These are phyloP conservation scores for Massarina eburnea DNA, from an alignment of 2,329 filamentous ascomycete species.

Conservation along the genomic window DNA sequence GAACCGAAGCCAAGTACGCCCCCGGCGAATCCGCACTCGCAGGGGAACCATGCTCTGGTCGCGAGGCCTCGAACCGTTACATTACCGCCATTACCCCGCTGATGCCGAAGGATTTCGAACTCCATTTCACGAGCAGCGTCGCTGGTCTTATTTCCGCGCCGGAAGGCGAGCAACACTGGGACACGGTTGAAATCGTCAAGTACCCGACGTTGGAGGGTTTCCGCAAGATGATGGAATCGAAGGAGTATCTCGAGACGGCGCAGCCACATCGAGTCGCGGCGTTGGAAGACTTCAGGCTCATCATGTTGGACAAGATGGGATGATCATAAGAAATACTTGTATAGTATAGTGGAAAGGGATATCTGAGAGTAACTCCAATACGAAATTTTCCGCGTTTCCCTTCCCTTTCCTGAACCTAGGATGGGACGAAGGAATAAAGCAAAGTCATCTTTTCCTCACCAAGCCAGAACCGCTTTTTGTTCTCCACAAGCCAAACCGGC, in stretches of 20 bases:
- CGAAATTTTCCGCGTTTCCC: too few relatives aligned
- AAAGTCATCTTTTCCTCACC: slow-evolving; percentile 11
- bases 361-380: not conserved
- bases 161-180: slow-evolving; percentile 11
- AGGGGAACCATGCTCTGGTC: slow-evolving; percentile 12
- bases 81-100: slow-evolving; percentile 8
- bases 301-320: slow-evolving; percentile 11
- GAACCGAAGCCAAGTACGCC: slow-evolving; percentile 7
- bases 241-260: slow-evolving; percentile 11
- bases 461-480: slow-evolving; percentile 21
- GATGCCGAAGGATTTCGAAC: slow-evolving; percentile 4
- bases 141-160: not conserved
- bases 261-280: slow-evolving; percentile 13
- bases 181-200: slow-evolving; percentile 8
- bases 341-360: not conserved
- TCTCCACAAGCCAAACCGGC: slow-evolving; percentile 14
- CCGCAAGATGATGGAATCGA: slow-evolving; percentile 12
- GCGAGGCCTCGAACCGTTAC: slow-evolving; percentile 14
- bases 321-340: not conserved
- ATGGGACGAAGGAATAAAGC: not conserved
- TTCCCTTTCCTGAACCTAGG: slow-evolving; percentile 2
- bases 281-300: slow-evolving; percentile 13
- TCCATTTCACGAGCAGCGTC: slow-evolving; percentile 5
- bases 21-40: slow-evolving; percentile 7
- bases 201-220: slow-evolving; percentile 13